Percentiles rank a stretch among this genome's conserved stretches.
Evolutionary conservation across 305 asterid species (phyloP).

Genomic region (Solanum aculeatissimum): DNA sequence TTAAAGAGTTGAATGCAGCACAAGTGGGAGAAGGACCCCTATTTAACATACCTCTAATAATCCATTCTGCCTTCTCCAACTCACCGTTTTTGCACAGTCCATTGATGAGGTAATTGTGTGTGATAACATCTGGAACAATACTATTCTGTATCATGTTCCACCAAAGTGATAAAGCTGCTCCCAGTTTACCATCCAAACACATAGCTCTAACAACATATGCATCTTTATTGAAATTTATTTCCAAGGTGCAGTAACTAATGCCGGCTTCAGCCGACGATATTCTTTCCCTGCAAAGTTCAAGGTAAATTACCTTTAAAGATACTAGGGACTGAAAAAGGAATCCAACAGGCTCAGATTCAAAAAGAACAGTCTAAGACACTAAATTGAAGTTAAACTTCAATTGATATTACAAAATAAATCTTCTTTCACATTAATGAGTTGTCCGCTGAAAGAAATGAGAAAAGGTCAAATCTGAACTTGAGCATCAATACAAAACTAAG

Average conservation of each 20-base stretch:
- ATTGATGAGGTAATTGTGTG: slow-evolving; percentile 60
- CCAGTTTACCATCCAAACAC: slow-evolving; percentile 57
- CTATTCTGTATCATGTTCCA: slow-evolving; percentile 31
- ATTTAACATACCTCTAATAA: slow-evolving; percentile 45
- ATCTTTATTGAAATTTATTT: slow-evolving; percentile 19
- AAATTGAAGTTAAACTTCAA: not conserved
- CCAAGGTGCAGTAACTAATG: slow-evolving; percentile 13
- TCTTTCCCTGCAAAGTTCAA: slow-evolving; percentile 46
- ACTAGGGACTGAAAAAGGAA: not conserved
- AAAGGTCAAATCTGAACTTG: not conserved
- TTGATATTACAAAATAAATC: not conserved
- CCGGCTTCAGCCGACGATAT: slow-evolving; percentile 26
- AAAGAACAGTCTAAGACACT: not conserved
- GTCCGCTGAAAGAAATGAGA: not conserved
- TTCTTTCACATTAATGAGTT: not conserved
- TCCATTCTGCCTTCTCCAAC: slow-evolving; percentile 50
- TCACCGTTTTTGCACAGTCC: slow-evolving; percentile 61
- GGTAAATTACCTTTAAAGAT: not conserved
- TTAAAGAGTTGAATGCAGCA: slow-evolving; percentile 73
- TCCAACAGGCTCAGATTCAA: not conserved
- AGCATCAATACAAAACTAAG: not conserved
- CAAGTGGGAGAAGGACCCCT: slow-evolving; percentile 64
- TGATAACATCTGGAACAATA: slow-evolving; percentile 46
- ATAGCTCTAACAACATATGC: slow-evolving; percentile 35
- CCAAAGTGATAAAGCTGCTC: slow-evolving; percentile 54